These are phyloP conservation scores for Aspergillus jensenii DNA, from an alignment of 2,329 filamentous ascomycete species.

Conservation along the genomic window DNA sequence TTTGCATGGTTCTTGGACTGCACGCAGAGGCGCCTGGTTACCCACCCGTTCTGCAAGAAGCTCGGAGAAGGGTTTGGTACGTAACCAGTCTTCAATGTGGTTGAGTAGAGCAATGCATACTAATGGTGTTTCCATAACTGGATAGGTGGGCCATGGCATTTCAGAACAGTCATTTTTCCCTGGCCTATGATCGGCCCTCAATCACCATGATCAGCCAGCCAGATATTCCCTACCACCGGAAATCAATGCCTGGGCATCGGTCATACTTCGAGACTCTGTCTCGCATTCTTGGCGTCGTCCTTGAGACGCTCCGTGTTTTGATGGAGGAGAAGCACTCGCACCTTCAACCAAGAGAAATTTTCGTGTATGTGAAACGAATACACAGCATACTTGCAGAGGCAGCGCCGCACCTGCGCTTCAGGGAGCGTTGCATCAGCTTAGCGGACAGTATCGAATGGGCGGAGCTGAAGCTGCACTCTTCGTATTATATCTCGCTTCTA, in stretches of 20 bases:
- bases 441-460: slow-evolving; percentile 58
- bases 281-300: slow-evolving; percentile 50
- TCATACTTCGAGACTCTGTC: slow-evolving; percentile 58
- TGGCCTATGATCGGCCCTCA: slow-evolving; percentile 59
- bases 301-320: slow-evolving; percentile 57
- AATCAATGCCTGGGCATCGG: slow-evolving; percentile 51
- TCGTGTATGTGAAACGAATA: slow-evolving; percentile 55
- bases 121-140: not conserved
- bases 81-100: slow-evolving; percentile 1
- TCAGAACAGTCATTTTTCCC: slow-evolving; percentile 61
- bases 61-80: slow-evolving; percentile 40
- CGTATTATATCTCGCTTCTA: slow-evolving; percentile 59
- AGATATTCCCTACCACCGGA: slow-evolving; percentile 49
- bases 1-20: slow-evolving; percentile 59
- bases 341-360: slow-evolving; percentile 53
- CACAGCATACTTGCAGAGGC: slow-evolving; percentile 56
- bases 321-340: slow-evolving; percentile 49
- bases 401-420: slow-evolving; percentile 56
- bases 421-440: slow-evolving; percentile 35
- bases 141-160: slow-evolving; percentile 57
- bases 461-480: slow-evolving; percentile 60
- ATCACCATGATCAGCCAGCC: slow-evolving; percentile 52
- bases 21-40: slow-evolving; percentile 55
- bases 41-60: slow-evolving; percentile 43
- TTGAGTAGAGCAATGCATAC: not conserved